phyloP scores from a whole-genome alignment of 768 basidiomycete species.

The Psilocybe azurescens region DNA sequence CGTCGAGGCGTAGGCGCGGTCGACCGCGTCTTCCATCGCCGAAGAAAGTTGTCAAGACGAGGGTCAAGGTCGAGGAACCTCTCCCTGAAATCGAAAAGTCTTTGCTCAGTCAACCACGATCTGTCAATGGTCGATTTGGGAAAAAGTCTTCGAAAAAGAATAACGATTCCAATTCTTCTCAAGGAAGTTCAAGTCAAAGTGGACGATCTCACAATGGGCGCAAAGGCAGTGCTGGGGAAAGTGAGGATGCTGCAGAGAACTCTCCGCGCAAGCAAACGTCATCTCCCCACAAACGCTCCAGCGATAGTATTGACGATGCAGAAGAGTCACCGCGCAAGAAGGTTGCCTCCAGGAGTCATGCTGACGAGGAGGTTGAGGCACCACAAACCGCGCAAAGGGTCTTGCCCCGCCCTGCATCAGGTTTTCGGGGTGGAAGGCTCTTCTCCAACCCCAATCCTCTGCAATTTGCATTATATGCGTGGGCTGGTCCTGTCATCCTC shows the following conservation, averaged over 20 bases:
- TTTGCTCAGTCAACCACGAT: constrained; percentile 60
- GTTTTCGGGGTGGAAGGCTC: constrained; percentile 51
- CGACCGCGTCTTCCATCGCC: constrained; percentile 44
- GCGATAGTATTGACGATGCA: constrained; percentile 36
- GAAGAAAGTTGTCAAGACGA: constrained; percentile 14
- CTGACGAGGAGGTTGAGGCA: constrained; percentile 12
- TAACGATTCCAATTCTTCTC: constrained; percentile 3
- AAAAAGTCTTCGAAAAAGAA: constrained; percentile 49
- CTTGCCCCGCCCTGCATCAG: constrained; percentile 44
- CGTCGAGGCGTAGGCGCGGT: constrained; percentile 45
- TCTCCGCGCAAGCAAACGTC: constrained; percentile 22
- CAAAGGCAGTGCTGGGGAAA: constrained; percentile 3
- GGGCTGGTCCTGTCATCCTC: constrained; percentile 52
- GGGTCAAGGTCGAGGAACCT: constrained; percentile 32
- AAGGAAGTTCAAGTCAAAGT: background rate
- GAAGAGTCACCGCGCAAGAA: constrained; percentile 42
- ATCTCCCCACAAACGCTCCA: constrained; percentile 37
- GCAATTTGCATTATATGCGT: constrained; percentile 61
- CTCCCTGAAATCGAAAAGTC: constrained; percentile 45
- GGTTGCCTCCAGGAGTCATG: background rate
- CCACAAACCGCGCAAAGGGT: constrained; percentile 34
- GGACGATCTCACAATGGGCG: background rate
- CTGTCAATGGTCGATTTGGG: constrained; percentile 69
- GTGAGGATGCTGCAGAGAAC: constrained; percentile 23
- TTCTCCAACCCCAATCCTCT: constrained; percentile 66